Conservation (phyloP, 768 basidiomycete species). For the Phylloporus sp. region DNA sequence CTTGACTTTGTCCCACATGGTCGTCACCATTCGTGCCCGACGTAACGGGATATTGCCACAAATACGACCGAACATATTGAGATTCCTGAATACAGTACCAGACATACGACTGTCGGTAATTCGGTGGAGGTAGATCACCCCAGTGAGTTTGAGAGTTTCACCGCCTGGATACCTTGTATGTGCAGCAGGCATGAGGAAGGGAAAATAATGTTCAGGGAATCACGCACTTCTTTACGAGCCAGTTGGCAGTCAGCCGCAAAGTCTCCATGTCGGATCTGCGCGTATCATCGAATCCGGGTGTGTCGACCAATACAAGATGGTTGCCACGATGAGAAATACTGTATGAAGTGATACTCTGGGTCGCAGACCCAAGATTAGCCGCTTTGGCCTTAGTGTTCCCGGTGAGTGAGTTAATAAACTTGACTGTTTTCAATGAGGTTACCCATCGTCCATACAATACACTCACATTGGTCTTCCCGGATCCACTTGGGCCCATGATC, state of each 20-base stretch:
- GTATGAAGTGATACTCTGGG: background rate
- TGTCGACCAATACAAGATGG: background rate
- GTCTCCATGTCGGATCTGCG: background rate
- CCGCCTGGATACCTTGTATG: slow-evolving; percentile 5
- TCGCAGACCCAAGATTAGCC: background rate
- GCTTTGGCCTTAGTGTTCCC: no score
- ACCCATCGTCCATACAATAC: background rate
- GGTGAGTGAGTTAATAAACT: background rate
- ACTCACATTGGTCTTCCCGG: background rate
- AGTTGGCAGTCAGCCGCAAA: background rate
- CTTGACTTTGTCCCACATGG: slow-evolving; percentile 32
- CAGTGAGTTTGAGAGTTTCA: slow-evolving; percentile 15
- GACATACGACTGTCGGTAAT: slow-evolving; percentile 35
- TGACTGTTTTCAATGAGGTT: background rate
- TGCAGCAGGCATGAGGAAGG: background rate
- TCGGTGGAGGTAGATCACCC: slow-evolving; percentile 33
- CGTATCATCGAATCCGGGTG: background rate
- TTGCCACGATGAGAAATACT: background rate
- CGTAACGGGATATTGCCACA: slow-evolving; percentile 28
- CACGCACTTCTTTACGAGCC: background rate
- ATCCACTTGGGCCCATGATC: background rate
- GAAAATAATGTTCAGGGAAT: background rate
- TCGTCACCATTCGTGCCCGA: slow-evolving; percentile 29
- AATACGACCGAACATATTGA: slow-evolving; percentile 28
- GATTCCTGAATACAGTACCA: slow-evolving; percentile 27